phyloP scores from a whole-genome alignment of 495 filamentous ascomycete genomes.

The Xylaria nigripes region DNA sequence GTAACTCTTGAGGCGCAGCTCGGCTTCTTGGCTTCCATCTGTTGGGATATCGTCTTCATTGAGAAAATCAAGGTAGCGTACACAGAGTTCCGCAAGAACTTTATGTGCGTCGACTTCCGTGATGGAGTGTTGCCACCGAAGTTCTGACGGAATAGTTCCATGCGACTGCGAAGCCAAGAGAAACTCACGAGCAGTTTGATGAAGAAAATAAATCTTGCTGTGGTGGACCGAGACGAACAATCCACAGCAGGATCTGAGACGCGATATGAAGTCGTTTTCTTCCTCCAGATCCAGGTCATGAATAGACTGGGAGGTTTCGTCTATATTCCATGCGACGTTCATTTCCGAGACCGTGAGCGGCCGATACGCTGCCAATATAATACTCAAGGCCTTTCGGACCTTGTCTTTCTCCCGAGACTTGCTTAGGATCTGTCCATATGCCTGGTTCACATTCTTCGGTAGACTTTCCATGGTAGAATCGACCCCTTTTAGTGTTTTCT shows the following conservation, averaged over 20 bases:
- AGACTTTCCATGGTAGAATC: constrained; percentile 16
- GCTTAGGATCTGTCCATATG: constrained; percentile 37
- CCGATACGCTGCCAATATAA: constrained; percentile 31
- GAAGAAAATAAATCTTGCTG: constrained; percentile 33
- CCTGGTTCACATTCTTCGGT: constrained; percentile 29
- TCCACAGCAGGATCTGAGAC: constrained; percentile 32
- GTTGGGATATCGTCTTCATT: not conserved
- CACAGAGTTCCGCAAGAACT: constrained; percentile 28
- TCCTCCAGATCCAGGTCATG: constrained; percentile 15
- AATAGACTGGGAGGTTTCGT: constrained; percentile 13
- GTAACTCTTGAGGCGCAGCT: not conserved
- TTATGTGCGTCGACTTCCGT: constrained; percentile 17
- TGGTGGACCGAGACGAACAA: constrained; percentile 32
- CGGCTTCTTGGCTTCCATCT: not conserved
- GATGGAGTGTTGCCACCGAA: constrained; percentile 23
- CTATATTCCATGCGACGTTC: constrained; percentile 27
- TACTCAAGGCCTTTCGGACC: constrained; percentile 30
- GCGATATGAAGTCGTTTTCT: constrained; percentile 17
- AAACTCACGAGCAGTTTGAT: constrained; percentile 39
- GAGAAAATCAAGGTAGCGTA: constrained; percentile 22
- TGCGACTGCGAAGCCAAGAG: constrained; percentile 14
- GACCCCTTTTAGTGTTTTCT: constrained; percentile 20
- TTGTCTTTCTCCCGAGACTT: constrained; percentile 16
- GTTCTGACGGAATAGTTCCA: not conserved
- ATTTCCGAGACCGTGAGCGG: constrained; percentile 38